Evolutionary conservation across 78 protist species (phyloP).

Genomic region (Dictyostelium capitatum): DNA sequence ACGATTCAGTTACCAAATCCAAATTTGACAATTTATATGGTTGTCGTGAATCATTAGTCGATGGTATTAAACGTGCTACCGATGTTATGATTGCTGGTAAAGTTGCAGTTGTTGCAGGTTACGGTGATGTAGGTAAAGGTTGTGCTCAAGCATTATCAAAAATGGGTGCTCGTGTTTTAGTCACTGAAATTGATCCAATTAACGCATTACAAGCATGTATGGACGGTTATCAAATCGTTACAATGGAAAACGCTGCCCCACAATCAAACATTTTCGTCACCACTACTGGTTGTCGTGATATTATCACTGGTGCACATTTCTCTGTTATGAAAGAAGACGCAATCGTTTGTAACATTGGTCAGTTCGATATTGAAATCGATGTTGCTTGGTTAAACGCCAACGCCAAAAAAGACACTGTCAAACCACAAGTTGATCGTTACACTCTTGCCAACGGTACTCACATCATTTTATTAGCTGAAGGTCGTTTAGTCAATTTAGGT

Average conservation of each 20-base stretch:
- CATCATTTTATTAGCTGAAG: slow-evolving; percentile 99
- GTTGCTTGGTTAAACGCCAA: slow-evolving; percentile 94
- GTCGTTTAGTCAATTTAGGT: slow-evolving; percentile 99
- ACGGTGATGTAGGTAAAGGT: slow-evolving; percentile 99
- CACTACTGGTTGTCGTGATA: slow-evolving; percentile 98
- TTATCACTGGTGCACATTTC: slow-evolving; percentile 95
- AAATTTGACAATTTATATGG: slow-evolving; percentile 99
- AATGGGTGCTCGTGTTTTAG: slow-evolving; percentile 96
- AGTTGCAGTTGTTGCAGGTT: slow-evolving; percentile 97
- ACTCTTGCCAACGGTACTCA: slow-evolving; percentile 91
- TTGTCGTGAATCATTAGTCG: slow-evolving; percentile 98
- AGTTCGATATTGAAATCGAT: slow-evolving; percentile 99
- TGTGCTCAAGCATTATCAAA: slow-evolving; percentile 94
- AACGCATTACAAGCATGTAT: slow-evolving; percentile 99
- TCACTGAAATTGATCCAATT: slow-evolving; percentile 99
- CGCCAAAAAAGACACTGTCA: slow-evolving; percentile 93
- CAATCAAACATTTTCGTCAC: slow-evolving; percentile 97
- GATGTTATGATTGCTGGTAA: slow-evolving; percentile 99
- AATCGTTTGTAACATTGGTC: slow-evolving; percentile 99
- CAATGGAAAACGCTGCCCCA: slow-evolving; percentile 94
- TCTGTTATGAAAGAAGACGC: slow-evolving; percentile 97
- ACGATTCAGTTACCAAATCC: slow-evolving; percentile 99
- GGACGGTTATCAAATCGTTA: slow-evolving; percentile 97
- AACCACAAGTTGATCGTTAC: slow-evolving; percentile 99
- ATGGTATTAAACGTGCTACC: slow-evolving; percentile 99